These are phyloP conservation scores for Escallonia herrerae DNA, from an alignment of 129 eudicot species.

Conservation along the genomic window DNA sequence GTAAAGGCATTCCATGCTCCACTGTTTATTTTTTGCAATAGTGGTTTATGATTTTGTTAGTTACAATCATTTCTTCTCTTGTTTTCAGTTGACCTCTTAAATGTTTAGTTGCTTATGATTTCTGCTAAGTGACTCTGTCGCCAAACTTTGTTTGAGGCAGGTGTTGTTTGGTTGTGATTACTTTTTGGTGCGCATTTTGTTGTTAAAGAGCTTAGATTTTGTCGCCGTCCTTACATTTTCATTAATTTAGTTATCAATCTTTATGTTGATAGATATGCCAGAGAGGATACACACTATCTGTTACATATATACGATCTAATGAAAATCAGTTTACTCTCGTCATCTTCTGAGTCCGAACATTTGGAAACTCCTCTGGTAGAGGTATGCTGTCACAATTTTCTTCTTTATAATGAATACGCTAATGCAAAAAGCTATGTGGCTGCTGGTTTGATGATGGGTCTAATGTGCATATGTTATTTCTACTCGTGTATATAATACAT, in stretches of 20 bases:
- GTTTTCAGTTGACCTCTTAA: too few relatives aligned
- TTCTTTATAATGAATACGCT: not conserved
- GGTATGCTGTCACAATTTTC: slow-evolving; percentile 27
- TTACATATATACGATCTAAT: slow-evolving; percentile 76
- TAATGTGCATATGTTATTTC: too few relatives aligned
- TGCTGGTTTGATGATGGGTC: too few relatives aligned
- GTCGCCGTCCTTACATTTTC: not conserved
- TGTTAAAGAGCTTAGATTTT: not conserved
- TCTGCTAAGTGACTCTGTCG: too few relatives aligned
- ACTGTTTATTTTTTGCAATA: too few relatives aligned
- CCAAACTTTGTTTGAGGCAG: too few relatives aligned
- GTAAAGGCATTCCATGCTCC: too few relatives aligned
- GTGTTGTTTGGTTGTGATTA: not conserved
- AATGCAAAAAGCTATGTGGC: too few relatives aligned
- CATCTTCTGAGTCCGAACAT: slow-evolving; percentile 44
- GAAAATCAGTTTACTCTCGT: slow-evolving; percentile 53
- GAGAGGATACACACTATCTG: slow-evolving; percentile 96
- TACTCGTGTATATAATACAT: too few relatives aligned
- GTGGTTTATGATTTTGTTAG: too few relatives aligned
- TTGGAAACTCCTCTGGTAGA: slow-evolving; percentile 67
- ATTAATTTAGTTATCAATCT: not conserved
- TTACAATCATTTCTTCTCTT: too few relatives aligned
- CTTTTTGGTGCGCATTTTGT: not conserved
- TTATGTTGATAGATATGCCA: slow-evolving; percentile 62
- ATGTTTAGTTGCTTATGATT: too few relatives aligned